Percentiles rank a stretch among this genome's conserved stretches.
Conservation (phyloP, 2,329 filamentous ascomycete genomes). For the Aspergillus novofumigatus region DNA sequence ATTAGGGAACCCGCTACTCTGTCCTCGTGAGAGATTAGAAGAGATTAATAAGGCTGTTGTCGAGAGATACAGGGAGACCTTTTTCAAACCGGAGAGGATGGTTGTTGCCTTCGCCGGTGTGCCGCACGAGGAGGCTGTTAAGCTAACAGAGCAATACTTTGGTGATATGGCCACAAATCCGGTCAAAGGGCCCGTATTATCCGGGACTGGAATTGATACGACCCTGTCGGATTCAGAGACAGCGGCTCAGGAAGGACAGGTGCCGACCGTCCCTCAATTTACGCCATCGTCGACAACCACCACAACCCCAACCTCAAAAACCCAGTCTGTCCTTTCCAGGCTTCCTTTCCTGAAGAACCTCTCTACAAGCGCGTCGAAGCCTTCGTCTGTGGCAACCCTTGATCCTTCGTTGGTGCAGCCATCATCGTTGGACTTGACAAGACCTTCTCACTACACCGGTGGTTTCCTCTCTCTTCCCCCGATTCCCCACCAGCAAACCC, state of each 20-base stretch:
- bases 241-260: slow-evolving; percentile 28
- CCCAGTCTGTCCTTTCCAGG: slow-evolving; percentile 68
- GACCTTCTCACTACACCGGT: slow-evolving; percentile 81
- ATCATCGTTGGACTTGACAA: slow-evolving; percentile 54
- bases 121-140: slow-evolving; percentile 73
- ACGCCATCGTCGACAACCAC: slow-evolving; percentile 39
- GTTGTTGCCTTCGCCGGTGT: slow-evolving; percentile 95
- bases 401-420: slow-evolving; percentile 44
- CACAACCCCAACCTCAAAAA: slow-evolving; percentile 38
- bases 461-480: slow-evolving; percentile 83
- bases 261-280: slow-evolving; percentile 36
- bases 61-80: slow-evolving; percentile 71
- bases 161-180: slow-evolving; percentile 72
- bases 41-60: slow-evolving; percentile 72
- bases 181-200: slow-evolving; percentile 46
- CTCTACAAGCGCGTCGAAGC: slow-evolving; percentile 65
- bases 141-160: slow-evolving; percentile 78
- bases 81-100: slow-evolving; percentile 85
- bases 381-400: slow-evolving; percentile 53
- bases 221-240: slow-evolving; percentile 29
- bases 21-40: slow-evolving; percentile 75
- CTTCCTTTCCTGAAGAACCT: slow-evolving; percentile 88
- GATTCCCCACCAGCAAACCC: slow-evolving; percentile 75
- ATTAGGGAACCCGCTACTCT: slow-evolving; percentile 86
- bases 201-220: slow-evolving; percentile 57